Conservation (phyloP, 164 flowering plant genomes). For the Tetracentron sinense region DNA sequence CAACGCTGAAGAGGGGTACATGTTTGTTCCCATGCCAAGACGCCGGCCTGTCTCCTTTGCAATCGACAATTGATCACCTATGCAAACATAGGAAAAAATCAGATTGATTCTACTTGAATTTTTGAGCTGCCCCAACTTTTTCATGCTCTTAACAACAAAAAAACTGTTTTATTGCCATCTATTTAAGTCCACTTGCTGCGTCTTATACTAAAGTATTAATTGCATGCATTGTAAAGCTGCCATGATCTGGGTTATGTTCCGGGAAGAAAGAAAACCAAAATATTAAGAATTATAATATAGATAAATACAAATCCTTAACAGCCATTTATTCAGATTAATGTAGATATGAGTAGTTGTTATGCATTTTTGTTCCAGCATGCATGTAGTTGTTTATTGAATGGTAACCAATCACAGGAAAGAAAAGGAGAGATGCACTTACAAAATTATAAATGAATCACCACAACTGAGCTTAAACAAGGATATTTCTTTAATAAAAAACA, state of each 20-base stretch:
- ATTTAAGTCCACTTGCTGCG: background rate
- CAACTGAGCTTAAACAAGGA: no score
- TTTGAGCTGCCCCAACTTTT: background rate
- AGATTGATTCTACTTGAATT: background rate
- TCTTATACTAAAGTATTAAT: background rate
- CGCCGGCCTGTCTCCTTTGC: constrained; percentile 91
- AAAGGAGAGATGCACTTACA: background rate
- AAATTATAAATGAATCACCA: no score
- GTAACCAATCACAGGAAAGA: background rate
- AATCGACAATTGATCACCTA: constrained; percentile 87
- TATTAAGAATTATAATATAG: no score
- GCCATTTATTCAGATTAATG: no score
- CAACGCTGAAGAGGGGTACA: constrained; percentile 85
- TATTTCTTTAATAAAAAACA: no score
- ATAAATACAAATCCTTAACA: no score
- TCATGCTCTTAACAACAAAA: background rate
- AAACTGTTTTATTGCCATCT: no score
- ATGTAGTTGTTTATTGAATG: background rate
- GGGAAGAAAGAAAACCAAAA: no score
- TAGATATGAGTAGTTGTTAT: background rate
- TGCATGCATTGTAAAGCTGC: background rate
- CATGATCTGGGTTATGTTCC: background rate
- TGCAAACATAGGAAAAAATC: background rate
- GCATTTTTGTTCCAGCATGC: background rate
- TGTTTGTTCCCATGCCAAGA: constrained; percentile 90